Evolutionary conservation across 495 filamentous ascomycete species (phyloP), one percentile per base, ranked within the genome.

Genomic region (Aspergillus indologenus): DNA sequence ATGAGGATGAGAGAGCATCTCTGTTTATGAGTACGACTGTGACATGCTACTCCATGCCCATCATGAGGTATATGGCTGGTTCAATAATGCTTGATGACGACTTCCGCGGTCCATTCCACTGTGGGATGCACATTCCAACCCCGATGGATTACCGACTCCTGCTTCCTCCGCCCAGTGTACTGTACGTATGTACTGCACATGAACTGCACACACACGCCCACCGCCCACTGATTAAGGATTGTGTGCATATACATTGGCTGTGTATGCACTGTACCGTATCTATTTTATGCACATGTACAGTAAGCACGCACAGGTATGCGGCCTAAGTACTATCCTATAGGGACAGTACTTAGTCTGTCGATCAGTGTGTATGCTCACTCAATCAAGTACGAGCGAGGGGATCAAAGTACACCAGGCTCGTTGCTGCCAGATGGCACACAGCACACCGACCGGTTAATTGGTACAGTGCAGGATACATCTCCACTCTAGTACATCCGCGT

Each of bases 31-130:
- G 26, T 29, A 29, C 26, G 9, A 29, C 26, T 29, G 26, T 29
- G 9, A 9, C 26, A 29, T 29, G 26, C 9, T 29, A 29, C 4
- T 29, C 34, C 34, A 29, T 29, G 9, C 26, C 26, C 9, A 9
- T 9, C 9, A 29, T 29, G 26, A 29, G 26, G 26, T 29, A 29
- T 40, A 40, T 40, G 34, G 34, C 34, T 40, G 5, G 34, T 15
- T 40, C 2, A 15, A 6, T 7, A 15, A 40, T 22, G 45, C 12
- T 15, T 17, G 20, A 48, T 48, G 45, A 48, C 45, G 45, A 48
- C 31, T 48, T 23, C 47, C 17, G 47, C 47, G n/a, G 11, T 52
- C 54, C 54, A 57, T 57, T 49, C 54, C 45, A 47, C 46, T 50
- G 40, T 21, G 19, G 34, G 23, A 51, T 51, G 48, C 15, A 19